phyloP scores from a whole-genome alignment of 352 stramenopile genomes.

The Achlya hypogyna region DNA sequence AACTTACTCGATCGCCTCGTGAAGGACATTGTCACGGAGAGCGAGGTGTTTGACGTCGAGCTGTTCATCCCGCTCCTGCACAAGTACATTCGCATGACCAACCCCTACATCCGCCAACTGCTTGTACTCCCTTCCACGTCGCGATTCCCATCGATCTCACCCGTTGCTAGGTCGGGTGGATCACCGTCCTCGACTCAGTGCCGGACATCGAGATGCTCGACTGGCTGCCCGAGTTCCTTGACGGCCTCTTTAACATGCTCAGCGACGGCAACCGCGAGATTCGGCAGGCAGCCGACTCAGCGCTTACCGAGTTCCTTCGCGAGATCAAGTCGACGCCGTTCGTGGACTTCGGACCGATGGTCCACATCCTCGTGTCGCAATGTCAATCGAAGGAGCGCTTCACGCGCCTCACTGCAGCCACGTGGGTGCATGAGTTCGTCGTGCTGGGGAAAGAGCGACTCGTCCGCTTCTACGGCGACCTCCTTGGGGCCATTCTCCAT shows the following conservation, averaged over 20 bases:
- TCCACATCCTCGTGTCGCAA: constrained; percentile 96
- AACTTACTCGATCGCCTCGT: constrained; percentile 88
- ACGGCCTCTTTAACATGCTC: constrained; percentile 99
- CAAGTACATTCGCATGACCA: constrained; percentile 98
- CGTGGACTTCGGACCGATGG: constrained; percentile 96
- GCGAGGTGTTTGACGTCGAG: constrained; percentile 96
- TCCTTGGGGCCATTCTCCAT: constrained; percentile 95
- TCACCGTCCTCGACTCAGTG: constrained; percentile 97
- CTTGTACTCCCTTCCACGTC: constrained; percentile 54
- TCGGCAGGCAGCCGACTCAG: constrained; percentile 90
- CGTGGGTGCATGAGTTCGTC: constrained; percentile 98
- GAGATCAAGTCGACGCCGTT: constrained; percentile 95
- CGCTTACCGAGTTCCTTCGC: constrained; percentile 90
- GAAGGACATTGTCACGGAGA: constrained; percentile 99
- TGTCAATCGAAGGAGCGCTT: constrained; percentile 95
- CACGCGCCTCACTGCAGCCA: constrained; percentile 96
- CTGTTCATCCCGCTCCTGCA: constrained; percentile 98
- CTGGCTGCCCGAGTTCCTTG: constrained; percentile 95
- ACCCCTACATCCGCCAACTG: constrained; percentile 98
- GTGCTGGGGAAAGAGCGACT: constrained; percentile 91
- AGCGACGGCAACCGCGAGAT: constrained; percentile 98
- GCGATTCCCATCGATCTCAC: not conserved
- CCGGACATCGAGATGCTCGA: constrained; percentile 99
- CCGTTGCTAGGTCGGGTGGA: constrained; percentile 85
- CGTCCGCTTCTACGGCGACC: constrained; percentile 92